Evolutionary conservation across 495 filamentous ascomycete species (phyloP), one percentile per base, ranked within the genome.

Genomic region (Xylaria cubensis): DNA sequence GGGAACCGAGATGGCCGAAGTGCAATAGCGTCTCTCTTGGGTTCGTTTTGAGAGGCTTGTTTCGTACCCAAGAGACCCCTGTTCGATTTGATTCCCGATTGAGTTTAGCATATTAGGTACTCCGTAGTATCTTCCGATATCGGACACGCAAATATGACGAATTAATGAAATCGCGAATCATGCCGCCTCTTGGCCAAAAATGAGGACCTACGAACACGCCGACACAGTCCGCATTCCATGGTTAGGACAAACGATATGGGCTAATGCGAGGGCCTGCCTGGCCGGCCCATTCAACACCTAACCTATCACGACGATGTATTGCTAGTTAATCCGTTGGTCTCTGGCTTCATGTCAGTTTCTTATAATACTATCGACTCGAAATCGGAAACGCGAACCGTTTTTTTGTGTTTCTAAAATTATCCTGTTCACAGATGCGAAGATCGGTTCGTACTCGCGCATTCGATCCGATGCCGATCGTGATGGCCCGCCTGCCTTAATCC

Each of bases 271-370:
- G 13, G 53, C 53, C 53, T 15, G 10, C 24, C 32, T 4, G 3
- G 3, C n/a, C 21, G 44, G 2, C 19, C 13, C 8, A 41, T 19
- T n/a, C 42, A 12, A 26, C 34, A 19, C 46, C 48, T 39, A 15
- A 26, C 32, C 12, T 41, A 4, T 34, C 15, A 42, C 10, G 64
- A 41, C 21, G 26, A 7, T 41, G 29, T 48, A 32, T 21, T n/a
- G 26, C 32, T 42, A 26, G 26, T 9, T 17, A 34, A 41, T n/a
- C 34, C 34, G 8, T 24, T 39, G 64, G 64, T 19, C 44, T 48
- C 64, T 55, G 26, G 13, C 32, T 34, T 41, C 12, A 34, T n/a
- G 10, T 67, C 15, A 67, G 64, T 34, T 67, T 55, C 48, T n/a
- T 5, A 26, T 10, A 8, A 7, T 34, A 7, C 24, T n/a, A n/a